These are phyloP conservation scores for Coemansia sp. DNA, from an alignment of 192 early-diverging fungal species.

Conservation along the genomic window DNA sequence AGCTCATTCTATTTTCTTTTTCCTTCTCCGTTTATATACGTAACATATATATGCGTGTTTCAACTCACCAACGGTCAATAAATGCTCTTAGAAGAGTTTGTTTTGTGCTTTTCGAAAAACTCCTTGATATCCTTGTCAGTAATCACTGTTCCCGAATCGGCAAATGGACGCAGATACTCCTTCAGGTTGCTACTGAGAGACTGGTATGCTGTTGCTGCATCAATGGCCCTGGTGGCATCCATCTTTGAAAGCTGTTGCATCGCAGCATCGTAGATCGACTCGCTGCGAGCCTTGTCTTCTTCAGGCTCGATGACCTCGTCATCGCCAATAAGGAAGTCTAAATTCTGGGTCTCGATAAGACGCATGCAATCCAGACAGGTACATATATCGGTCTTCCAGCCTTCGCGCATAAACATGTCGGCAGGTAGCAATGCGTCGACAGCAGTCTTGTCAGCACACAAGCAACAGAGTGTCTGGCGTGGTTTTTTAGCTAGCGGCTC, in stretches of 20 bases:
- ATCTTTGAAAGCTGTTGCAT: conserved; percentile 71
- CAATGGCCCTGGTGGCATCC: conserved; percentile 72
- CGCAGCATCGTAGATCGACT: conserved; percentile 74
- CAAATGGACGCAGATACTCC: conserved; percentile 68
- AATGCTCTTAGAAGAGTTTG: not conserved
- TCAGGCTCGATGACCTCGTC: conserved; percentile 77
- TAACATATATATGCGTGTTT: not conserved
- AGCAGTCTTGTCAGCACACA: conserved; percentile 26
- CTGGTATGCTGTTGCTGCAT: conserved; percentile 76
- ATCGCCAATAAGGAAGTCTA: conserved; percentile 59
- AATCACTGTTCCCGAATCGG: conserved; percentile 70
- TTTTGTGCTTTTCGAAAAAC: conserved; percentile 63
- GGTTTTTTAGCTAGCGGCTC: conserved; percentile 22
- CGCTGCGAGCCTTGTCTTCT: conserved; percentile 67
- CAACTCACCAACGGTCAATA: not conserved
- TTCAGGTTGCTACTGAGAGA: conserved; percentile 67
- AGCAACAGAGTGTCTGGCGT: conserved; percentile 16
- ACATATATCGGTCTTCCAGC: conserved; percentile 75
- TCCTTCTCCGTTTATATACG: too few relatives aligned
- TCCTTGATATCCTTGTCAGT: conserved; percentile 69
- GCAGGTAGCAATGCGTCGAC: conserved; percentile 48
- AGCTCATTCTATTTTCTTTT: too few relatives aligned
- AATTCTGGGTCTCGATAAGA: conserved; percentile 46
- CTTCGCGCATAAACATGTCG: conserved; percentile 70
- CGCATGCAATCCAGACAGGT: conserved; percentile 63